Evolutionary conservation across 202 grass and related monocot species (phyloP), one percentile per base, ranked within the genome.

Genomic region (Tripidium arundinaceum): DNA sequence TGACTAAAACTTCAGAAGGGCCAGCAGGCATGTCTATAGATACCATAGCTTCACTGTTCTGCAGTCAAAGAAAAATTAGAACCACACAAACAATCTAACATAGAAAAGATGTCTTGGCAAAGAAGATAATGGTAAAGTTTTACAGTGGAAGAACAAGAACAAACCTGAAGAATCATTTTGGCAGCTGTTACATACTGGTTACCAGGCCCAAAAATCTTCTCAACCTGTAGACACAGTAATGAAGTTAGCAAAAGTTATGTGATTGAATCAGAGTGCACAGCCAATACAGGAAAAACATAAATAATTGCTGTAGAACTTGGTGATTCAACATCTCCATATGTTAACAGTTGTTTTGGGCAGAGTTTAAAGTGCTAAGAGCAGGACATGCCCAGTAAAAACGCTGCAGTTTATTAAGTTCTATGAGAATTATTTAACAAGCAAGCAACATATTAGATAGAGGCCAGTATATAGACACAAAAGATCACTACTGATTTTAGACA

Each of bases 81-180:
- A 81, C 19, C 60, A 82, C 10, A 26, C 59, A 49, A 72, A 68
- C n/a, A 4, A 29, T 21, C 38, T n/a, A 2, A 39, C 3, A 12
- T 40, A 79, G 14, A 64, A 41, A 71, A 71, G 7, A 74, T 59
- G 25, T 49, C 26, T 22, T 37, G 36, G 10, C 41, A 74, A 74
- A 15, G n/a, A 7, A 63, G 26, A 40, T 71, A 50, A 49, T 61
- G 69, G 14, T 49, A 19, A 50, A 46, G 28, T 28, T 73, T 63
- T 74, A 75, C 43, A 79, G 6, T 14, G 65, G 78, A 76, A 31
- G 60, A 77, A 19, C 29, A 83, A 83, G 29, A 82, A 47, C 26
- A 83, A 85, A 98, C 95, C 83, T 98, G 95, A 81, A 98, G 92
- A 91, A 98, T 98, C 95, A 98, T 98, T 94, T 98, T 98, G 61